phyloP scores from a whole-genome alignment of 768 basidiomycete species.

The Trametes sanguinea region DNA sequence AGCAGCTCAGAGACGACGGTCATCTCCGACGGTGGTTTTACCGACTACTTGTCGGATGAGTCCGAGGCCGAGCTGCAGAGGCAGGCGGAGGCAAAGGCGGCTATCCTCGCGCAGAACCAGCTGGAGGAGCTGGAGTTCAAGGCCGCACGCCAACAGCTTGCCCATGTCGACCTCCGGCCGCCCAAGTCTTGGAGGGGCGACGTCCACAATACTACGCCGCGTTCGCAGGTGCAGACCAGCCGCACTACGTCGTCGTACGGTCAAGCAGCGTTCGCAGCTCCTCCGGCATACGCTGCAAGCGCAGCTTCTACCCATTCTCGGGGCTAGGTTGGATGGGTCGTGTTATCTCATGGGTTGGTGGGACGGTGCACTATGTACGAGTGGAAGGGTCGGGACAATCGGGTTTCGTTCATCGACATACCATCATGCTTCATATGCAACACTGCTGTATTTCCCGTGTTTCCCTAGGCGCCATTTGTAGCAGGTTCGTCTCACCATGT shows the following conservation, averaged over 20 bases:
- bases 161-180: slow-evolving; percentile 70
- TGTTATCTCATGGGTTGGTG: neutral
- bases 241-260: slow-evolving; percentile 15
- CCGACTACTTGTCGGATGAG: slow-evolving; percentile 89
- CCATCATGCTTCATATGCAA: slow-evolving; percentile 14
- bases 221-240: slow-evolving; percentile 18
- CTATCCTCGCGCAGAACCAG: slow-evolving; percentile 74
- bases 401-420: slow-evolving; percentile 19
- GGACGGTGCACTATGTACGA: slow-evolving; percentile 7
- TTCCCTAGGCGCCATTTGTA: slow-evolving; percentile 23
- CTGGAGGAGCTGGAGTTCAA: slow-evolving; percentile 82
- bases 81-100: slow-evolving; percentile 81
- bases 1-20: slow-evolving; percentile 74
- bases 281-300: slow-evolving; percentile 13
- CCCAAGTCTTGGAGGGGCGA: slow-evolving; percentile 72
- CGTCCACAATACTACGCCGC: slow-evolving; percentile 23
- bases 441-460: slow-evolving; percentile 18
- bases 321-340: slow-evolving; percentile 5
- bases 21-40: slow-evolving; percentile 85
- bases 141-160: slow-evolving; percentile 77
- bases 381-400: slow-evolving; percentile 10
- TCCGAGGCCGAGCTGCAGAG: slow-evolving; percentile 88
- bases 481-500: slow-evolving; percentile 9
- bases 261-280: slow-evolving; percentile 5
- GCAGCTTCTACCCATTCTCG: slow-evolving; percentile 21